phyloP scores from a whole-genome alignment of 257 asterid species.

The Penstemon davidsonii region DNA sequence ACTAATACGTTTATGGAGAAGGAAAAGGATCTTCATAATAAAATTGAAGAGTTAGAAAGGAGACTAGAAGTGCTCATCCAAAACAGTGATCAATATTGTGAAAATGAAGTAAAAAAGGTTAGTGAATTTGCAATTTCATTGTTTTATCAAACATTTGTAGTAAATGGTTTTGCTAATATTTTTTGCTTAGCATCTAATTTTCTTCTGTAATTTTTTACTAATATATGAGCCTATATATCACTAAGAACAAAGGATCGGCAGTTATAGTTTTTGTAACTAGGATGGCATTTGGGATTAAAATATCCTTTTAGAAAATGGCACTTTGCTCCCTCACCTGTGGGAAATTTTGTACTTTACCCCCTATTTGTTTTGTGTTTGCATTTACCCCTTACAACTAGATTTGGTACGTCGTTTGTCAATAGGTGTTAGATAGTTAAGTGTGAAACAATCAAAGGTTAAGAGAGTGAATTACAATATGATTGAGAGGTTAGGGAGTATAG shows the following conservation, averaged over 20 bases:
- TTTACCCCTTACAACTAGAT: too few species aligned
- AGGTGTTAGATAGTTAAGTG: too few species aligned
- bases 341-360: too few species aligned
- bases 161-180: neutral
- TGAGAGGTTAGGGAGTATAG: too few species aligned
- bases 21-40: slow-evolving; percentile 67
- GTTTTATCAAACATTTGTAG: neutral
- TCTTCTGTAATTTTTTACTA: neutral
- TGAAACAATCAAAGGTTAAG: too few species aligned
- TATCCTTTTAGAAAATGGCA: too few species aligned
- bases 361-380: too few species aligned
- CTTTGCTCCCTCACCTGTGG: too few species aligned
- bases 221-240: neutral
- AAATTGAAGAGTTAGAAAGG: slow-evolving; percentile 66
- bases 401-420: too few species aligned
- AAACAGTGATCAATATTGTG: slow-evolving; percentile 39
- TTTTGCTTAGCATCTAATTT: neutral
- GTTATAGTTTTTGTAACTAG: neutral
- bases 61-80: slow-evolving; percentile 52
- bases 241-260: neutral
- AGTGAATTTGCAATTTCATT: slow-evolving; percentile 22
- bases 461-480: too few species aligned
- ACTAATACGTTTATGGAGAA: slow-evolving; percentile 62
- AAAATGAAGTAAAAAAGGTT: slow-evolving; percentile 51
- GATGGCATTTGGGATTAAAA: too few species aligned